phyloP scores from a whole-genome alignment of 805 yeast genomes.

The Starmerella floricola region DNA sequence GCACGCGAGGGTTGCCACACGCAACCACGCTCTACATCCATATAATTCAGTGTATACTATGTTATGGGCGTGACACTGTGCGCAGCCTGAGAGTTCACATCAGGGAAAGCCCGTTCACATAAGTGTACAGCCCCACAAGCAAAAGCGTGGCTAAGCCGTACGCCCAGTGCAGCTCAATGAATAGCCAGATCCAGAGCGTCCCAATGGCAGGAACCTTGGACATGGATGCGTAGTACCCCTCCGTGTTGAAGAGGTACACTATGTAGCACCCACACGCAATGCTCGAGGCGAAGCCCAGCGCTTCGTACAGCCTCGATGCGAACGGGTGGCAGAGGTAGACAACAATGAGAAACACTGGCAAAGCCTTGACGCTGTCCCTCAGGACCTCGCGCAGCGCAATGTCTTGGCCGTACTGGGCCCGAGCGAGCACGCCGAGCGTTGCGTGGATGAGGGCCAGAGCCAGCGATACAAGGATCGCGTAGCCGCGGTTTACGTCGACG shows the following conservation, averaged over 20 bases:
- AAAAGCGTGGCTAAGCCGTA: constrained; percentile 25
- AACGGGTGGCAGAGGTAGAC: constrained; percentile 24
- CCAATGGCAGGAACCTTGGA: constrained; percentile 33
- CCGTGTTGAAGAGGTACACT: constrained; percentile 27
- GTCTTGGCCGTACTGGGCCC: constrained; percentile 29
- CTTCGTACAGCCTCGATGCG: constrained; percentile 1
- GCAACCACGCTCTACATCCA: too few species aligned
- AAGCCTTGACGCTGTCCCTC: constrained; percentile 20
- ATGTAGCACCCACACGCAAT: constrained; percentile 28
- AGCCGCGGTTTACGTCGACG: constrained; percentile 11
- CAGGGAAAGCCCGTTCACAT: constrained; percentile 14
- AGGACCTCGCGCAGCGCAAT: constrained; percentile 11
- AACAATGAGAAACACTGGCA: constrained; percentile 27
- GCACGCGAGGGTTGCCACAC: too few species aligned
- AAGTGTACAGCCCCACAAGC: constrained; percentile 23
- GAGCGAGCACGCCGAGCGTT: constrained; percentile 29
- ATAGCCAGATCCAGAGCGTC: constrained; percentile 32
- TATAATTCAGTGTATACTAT: too few species aligned
- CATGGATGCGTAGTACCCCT: constrained; percentile 32
- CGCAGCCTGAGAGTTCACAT: too few species aligned
- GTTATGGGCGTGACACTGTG: too few species aligned
- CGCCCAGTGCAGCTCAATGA: constrained; percentile 32
- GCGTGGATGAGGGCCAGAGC: constrained; percentile 27
- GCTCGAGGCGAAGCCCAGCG: constrained; percentile 20
- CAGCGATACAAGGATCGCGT: constrained; percentile 12